Conservation (phyloP, 352 stramenopile species). For the Phytophthora megakarya region DNA sequence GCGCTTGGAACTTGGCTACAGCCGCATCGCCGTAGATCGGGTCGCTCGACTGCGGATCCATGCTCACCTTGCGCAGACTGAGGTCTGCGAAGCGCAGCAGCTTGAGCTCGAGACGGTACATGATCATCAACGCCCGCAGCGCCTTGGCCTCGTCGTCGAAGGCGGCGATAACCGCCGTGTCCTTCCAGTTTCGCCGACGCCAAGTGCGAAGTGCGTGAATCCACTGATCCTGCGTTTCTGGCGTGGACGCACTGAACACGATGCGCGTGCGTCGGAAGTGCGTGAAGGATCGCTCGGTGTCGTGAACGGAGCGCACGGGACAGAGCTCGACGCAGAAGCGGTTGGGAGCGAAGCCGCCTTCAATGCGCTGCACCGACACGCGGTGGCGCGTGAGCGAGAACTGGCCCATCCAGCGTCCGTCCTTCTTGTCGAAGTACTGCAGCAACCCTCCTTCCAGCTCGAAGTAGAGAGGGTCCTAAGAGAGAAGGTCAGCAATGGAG, state of each 20-base stretch:
- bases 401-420: conserved; percentile 70
- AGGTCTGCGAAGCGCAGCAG: conserved; percentile 54
- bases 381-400: conserved; percentile 78
- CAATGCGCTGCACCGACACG: conserved; percentile 51
- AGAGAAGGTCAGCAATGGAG: neutral
- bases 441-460: conserved; percentile 72
- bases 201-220: conserved; percentile 73
- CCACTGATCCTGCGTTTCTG: conserved; percentile 58
- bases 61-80: conserved; percentile 51
- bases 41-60: conserved; percentile 20
- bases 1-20: conserved; percentile 22
- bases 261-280: conserved; percentile 61
- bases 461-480: conserved; percentile 78
- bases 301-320: conserved; percentile 76
- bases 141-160: conserved; percentile 69
- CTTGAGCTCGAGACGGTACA: conserved; percentile 68
- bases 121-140: conserved; percentile 71
- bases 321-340: conserved; percentile 74
- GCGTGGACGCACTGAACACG: conserved; percentile 61
- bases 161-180: conserved; percentile 62
- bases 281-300: conserved; percentile 72
- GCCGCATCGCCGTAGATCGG: conserved; percentile 11
- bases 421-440: conserved; percentile 77
- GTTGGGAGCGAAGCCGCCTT: conserved; percentile 53
- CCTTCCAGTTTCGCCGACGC: conserved; percentile 79